A percentile compares a stretch with the other conserved stretches of the same genome.
Evolutionary conservation across 2,329 filamentous ascomycete genomes (phyloP).

Genomic region (Ophiostoma piceae): DNA sequence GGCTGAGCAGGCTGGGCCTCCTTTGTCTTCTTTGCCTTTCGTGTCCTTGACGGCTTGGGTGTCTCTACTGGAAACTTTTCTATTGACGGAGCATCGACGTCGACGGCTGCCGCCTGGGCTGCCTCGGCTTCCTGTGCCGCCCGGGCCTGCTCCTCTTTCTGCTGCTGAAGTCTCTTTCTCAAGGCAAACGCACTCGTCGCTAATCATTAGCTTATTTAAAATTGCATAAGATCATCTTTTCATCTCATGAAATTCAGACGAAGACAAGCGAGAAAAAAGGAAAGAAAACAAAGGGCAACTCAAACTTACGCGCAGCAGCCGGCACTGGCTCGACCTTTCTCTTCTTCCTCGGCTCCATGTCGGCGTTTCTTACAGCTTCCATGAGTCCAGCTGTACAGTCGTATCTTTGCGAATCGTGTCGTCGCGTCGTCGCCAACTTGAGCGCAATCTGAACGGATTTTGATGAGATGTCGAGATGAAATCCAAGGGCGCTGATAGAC

Average conservation of each 20-base stretch:
- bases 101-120: not conserved
- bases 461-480: not conserved
- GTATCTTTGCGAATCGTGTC: not conserved
- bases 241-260: not conserved
- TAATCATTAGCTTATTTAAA: constrained; percentile 22
- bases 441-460: not conserved
- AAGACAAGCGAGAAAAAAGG: too few species aligned
- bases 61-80: not conserved
- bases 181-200: constrained; percentile 44
- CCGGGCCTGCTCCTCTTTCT: constrained; percentile 21
- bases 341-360: constrained; percentile 32
- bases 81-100: not conserved
- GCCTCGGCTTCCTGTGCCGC: not conserved
- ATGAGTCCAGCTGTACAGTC: not conserved
- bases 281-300: too few species aligned
- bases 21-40: constrained; percentile 7
- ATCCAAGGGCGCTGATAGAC: not conserved
- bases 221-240: not conserved
- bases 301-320: constrained; percentile 10
- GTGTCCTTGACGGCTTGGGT: not conserved
- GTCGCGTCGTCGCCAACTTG: not conserved
- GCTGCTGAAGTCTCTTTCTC: constrained; percentile 37
- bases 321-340: constrained; percentile 38
- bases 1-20: not conserved
- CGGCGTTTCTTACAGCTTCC: not conserved